phyloP scores from a whole-genome alignment of 768 basidiomycete species.

The Nevesoporus exiguus region DNA sequence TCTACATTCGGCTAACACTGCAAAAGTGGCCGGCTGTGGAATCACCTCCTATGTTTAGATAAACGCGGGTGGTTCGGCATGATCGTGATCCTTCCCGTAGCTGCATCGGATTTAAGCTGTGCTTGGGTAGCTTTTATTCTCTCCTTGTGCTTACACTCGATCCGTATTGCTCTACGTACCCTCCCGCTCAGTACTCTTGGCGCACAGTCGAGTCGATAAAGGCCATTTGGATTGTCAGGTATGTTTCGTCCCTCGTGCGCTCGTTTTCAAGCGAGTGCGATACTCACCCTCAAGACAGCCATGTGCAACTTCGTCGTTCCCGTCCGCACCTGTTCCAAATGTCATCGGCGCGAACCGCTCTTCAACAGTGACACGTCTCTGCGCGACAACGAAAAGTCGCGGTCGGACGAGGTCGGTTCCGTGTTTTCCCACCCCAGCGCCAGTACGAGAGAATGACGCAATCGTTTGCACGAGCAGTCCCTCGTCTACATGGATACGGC shows the following conservation, averaged over 20 bases:
- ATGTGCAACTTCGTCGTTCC: slow-evolving; percentile 33
- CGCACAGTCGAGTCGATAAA: too few species aligned
- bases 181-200: neutral
- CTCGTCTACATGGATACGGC: slow-evolving; percentile 29
- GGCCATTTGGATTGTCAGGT: neutral
- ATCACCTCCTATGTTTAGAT: slow-evolving; percentile 3
- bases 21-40: slow-evolving; percentile 7
- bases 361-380: slow-evolving; percentile 16
- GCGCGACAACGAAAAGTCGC: slow-evolving; percentile 17
- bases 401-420: slow-evolving; percentile 19
- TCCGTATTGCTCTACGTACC: neutral
- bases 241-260: neutral
- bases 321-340: slow-evolving; percentile 32
- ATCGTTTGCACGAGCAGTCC: slow-evolving; percentile 6
- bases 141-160: neutral
- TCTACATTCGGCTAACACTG: slow-evolving; percentile 13
- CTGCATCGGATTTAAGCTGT: slow-evolving; percentile 11
- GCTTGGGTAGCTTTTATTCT: neutral
- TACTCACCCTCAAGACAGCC: too few species aligned
- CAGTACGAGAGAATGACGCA: neutral
- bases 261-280: too few species aligned
- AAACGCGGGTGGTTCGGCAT: slow-evolving; percentile 2
- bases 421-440: neutral
- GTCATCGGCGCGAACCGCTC: slow-evolving; percentile 24
- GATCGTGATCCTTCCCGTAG: neutral